Evolutionary conservation across 1,284 basidiomycete species (phyloP), one percentile per base, ranked within the genome.

Genomic region (Termitomyces sp.): DNA sequence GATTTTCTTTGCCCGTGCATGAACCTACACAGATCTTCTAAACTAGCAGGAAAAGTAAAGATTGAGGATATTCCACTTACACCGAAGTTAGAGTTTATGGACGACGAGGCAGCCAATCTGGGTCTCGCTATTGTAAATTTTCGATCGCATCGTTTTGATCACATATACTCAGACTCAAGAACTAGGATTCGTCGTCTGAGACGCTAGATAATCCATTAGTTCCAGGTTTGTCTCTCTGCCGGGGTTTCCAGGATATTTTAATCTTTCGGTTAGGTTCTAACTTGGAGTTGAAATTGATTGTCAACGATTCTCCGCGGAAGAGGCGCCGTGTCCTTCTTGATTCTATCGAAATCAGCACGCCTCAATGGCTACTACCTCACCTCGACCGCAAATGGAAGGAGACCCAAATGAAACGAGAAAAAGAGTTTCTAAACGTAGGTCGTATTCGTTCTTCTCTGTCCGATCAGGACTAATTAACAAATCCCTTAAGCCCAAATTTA

Each of bases 351-450:
- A 45, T 45, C 19, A 21, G 19, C 14, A 14, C 44, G 8, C 14
- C 31, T 34, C 31, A 9, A 34, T 34, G 44, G 44, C 9, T 24
- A 18, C 19, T 34, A 34, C 19, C 31, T 16, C n/a, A 16, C 5
- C 14, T 33, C 10, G 5, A 11, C 19, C 19, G 14, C 24, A 5
- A 14, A 19, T 24, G 14, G 11, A n/a, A 24, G 18, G 35, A 48
- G 28, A 24, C 21, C 14, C 11, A 28, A 26, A 31, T 16, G 1
- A 3, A 19, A 16, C 35, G 31, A 51, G 46, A 52, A 39, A 30
- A 11, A 16, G 46, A 45, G 6, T 55, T 52, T 33, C n/a, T 48
- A 3, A 41, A 55, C 21, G 53, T 52, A 47, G 3, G 53, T 13
- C 34, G 7, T 10, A 18, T 16, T 14, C 1, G 6, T 24, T 30